These are phyloP conservation scores for Botrytis tulipae DNA, from an alignment of 2,329 filamentous ascomycete species.

Conservation along the genomic window DNA sequence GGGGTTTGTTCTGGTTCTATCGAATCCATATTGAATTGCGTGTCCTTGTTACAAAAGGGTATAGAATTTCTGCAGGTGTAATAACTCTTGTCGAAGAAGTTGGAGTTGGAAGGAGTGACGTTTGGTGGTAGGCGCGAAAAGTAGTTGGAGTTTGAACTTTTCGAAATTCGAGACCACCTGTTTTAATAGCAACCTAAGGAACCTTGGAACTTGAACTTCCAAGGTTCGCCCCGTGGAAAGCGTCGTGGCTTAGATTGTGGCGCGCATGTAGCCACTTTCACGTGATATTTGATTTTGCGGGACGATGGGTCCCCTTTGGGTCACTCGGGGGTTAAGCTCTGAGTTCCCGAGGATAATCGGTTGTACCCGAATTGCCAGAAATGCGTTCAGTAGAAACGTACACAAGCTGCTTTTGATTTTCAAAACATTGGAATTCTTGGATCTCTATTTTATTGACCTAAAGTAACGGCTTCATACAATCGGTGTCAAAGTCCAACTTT, in stretches of 20 bases:
- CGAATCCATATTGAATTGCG: constrained; percentile 65
- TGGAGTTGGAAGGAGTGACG: background rate
- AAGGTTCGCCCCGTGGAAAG: background rate
- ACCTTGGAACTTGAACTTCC: too few species aligned
- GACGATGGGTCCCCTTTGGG: background rate
- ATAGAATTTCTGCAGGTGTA: background rate
- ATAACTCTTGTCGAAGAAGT: background rate
- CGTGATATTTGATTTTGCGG: background rate
- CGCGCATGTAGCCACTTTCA: background rate
- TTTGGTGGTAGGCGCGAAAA: constrained; percentile 4
- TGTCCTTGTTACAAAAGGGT: background rate
- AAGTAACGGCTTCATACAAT: background rate
- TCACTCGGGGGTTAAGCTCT: background rate
- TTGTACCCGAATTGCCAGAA: background rate
- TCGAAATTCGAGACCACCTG: constrained; percentile 20
- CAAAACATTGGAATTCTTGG: background rate
- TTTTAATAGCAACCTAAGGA: constrained; percentile 15
- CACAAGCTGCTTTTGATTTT: background rate
- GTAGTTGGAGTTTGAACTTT: constrained; percentile 3
- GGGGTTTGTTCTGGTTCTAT: constrained; percentile 86
- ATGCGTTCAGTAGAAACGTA: background rate
- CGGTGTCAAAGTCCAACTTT: background rate
- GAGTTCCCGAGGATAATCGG: constrained; percentile 11
- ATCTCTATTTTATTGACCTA: background rate
- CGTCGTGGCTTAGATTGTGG: constrained; percentile 11